Percentiles rank a stretch among this genome's conserved stretches.
These are phyloP conservation scores for Coprinopsis sp. DNA, from an alignment of 768 basidiomycete genomes.

Conservation along the genomic window DNA sequence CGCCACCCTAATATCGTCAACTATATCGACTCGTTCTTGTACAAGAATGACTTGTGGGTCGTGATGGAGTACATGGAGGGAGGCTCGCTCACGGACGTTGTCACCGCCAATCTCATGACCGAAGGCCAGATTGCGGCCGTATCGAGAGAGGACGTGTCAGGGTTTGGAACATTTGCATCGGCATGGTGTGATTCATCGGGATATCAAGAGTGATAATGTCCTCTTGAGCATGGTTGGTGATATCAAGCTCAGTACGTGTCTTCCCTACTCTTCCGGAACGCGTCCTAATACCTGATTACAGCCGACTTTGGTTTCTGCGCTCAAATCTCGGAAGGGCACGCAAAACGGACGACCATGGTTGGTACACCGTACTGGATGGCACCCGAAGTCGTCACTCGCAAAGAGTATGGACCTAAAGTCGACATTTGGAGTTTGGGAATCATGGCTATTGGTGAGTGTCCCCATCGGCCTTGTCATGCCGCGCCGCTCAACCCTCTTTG, in stretches of 20 bases:
- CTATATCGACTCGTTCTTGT: slow-evolving; percentile 96
- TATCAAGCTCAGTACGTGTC: slow-evolving; percentile 90
- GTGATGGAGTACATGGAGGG: slow-evolving; percentile 99
- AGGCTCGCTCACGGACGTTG: slow-evolving; percentile 90
- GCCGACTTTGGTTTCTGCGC: slow-evolving; percentile 99
- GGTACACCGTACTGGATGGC: slow-evolving; percentile 99
- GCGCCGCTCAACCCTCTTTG: background rate
- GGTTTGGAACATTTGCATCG: slow-evolving; percentile 92
- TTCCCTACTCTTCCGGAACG: slow-evolving; percentile 7
- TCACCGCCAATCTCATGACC: slow-evolving; percentile 93
- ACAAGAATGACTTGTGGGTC: slow-evolving; percentile 98
- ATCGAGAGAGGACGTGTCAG: slow-evolving; percentile 84
- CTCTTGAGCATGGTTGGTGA: slow-evolving; percentile 89
- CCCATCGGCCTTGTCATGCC: background rate
- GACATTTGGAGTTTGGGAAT: slow-evolving; percentile 97
- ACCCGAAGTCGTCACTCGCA: slow-evolving; percentile 94
- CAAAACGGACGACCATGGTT: slow-evolving; percentile 97
- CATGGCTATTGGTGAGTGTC: slow-evolving; percentile 80
- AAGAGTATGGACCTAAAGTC: slow-evolving; percentile 98
- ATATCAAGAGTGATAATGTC: slow-evolving; percentile 99
- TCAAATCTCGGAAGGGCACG: slow-evolving; percentile 85
- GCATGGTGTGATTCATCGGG: slow-evolving; percentile 96
- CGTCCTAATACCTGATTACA: slow-evolving; percentile 25
- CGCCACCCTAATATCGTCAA: slow-evolving; percentile 99
- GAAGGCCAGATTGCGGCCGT: slow-evolving; percentile 99